Base-by-base conservation (phyloP, 164 flowering plant species). In the Santalum album region DNA sequence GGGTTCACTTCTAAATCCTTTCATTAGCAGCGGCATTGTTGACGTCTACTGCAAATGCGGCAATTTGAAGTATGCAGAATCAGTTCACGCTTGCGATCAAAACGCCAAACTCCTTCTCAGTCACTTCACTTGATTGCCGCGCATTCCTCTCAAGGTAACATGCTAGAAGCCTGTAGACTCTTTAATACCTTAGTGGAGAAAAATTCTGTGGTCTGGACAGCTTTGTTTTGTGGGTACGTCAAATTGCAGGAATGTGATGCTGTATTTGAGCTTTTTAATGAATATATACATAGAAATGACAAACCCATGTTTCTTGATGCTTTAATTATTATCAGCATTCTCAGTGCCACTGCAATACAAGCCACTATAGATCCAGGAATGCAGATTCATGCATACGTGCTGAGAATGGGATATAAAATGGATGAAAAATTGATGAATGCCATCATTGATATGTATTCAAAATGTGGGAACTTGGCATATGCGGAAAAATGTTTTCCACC, bases 41-140 rank as follows among this genome's bases (percentile, higher is more conserved):
- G 94, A 87, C 67, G 50, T 83, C 40, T 90, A 87, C 54, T 80
- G 84, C 67, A 90, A 85, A 67, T 83, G 94, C 59, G 82, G 73
- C 1, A 66, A 75, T 39, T 66, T 85, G 77, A 70, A 57, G 47
- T 78, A 82, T 69, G 96, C 96, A 26, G 76, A 80, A 61, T 67
- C 54, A 17, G 72, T 76, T 50, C 55, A 65, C 60, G 44, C 57
- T n/a, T 19, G 39, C 49, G 18, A 54, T 21, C 44, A 69, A 69
- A 32, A 40, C 16, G 21, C 63, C 59, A 32, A 83, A 79, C 57
- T 35, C 68, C 2, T 87, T 71, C 63, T 64, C 91, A 7, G 57
- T 58, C 49, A 73, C 78, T 53, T 78, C 86, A 1, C 53, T n/a
- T 90, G 81, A 85, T 87, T 36, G 68, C 74, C 35, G 91, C 84